Evolutionary conservation across 768 basidiomycete species (phyloP).

Genomic region (Lactarius evosmus): DNA sequence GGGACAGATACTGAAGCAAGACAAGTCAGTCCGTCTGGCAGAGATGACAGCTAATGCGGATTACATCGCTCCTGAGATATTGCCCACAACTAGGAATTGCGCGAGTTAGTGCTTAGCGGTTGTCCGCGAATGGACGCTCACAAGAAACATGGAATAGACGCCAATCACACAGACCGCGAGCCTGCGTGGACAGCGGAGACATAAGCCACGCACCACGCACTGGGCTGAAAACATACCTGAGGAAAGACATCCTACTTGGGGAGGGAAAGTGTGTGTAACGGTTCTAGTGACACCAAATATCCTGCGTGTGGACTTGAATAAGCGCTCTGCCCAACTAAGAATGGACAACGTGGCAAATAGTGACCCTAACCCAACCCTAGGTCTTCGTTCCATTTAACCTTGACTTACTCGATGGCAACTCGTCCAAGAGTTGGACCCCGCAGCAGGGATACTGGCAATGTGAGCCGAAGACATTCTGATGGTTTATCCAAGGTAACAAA

Average conservation of each 20-base stretch:
- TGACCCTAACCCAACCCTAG: conserved; percentile 19
- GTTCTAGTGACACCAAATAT: conserved; percentile 8
- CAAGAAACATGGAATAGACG: conserved; percentile 29
- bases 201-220: conserved; percentile 1
- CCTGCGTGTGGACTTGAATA: background rate
- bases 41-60: conserved; percentile 27
- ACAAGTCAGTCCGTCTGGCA: conserved; percentile 2
- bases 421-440: conserved; percentile 2
- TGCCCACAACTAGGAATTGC: conserved; percentile 69
- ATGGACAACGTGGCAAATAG: conserved; percentile 12
- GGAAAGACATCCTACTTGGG: conserved; percentile 18
- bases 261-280: background rate
- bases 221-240: conserved; percentile 10
- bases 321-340: background rate
- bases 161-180: conserved; percentile 27
- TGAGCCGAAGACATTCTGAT: background rate
- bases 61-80: conserved; percentile 91
- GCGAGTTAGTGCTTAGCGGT: background rate
- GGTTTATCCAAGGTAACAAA: background rate
- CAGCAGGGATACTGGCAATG: background rate
- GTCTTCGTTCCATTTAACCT: background rate
- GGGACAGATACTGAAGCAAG: conserved; percentile 71
- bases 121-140: conserved; percentile 5
- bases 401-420: background rate
- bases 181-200: background rate